phyloP scores from a whole-genome alignment of 2,329 filamentous ascomycete genomes.

The Alternaria ventricosa region DNA sequence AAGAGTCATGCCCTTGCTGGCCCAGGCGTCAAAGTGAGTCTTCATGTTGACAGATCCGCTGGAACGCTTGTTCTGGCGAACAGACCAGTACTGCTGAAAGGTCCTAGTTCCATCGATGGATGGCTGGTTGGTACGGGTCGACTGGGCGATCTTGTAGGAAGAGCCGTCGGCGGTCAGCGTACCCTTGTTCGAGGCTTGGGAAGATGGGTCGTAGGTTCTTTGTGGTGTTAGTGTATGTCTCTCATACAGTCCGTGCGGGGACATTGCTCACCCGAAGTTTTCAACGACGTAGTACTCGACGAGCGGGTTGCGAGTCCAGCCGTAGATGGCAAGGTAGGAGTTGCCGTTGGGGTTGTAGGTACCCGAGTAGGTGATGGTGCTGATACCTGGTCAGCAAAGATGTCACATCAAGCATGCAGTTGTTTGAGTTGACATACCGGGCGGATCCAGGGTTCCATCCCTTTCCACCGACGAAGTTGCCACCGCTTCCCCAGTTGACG shows the following conservation, averaged over 20 bases:
- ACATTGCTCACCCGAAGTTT: constrained; percentile 53
- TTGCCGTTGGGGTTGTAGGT: constrained; percentile 43
- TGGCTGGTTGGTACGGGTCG: constrained; percentile 51
- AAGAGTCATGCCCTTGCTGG: constrained; percentile 38
- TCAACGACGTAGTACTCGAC: constrained; percentile 62
- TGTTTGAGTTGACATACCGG: constrained; percentile 49
- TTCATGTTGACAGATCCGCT: constrained; percentile 41
- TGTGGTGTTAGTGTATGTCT: neutral
- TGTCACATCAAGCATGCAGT: neutral
- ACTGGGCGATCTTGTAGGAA: constrained; percentile 40
- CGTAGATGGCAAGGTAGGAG: constrained; percentile 63
- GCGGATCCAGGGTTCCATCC: constrained; percentile 63
- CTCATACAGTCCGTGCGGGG: neutral
- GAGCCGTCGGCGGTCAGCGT: constrained; percentile 39
- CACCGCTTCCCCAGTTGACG: constrained; percentile 58
- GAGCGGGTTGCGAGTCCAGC: constrained; percentile 62
- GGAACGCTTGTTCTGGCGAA: constrained; percentile 41
- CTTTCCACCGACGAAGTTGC: constrained; percentile 65
- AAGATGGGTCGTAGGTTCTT: constrained; percentile 55
- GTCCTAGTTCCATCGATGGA: constrained; percentile 58
- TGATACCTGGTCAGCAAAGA: constrained; percentile 3
- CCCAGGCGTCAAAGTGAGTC: constrained; percentile 47
- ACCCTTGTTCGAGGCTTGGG: constrained; percentile 49
- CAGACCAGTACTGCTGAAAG: constrained; percentile 61
- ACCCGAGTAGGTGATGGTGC: constrained; percentile 45